Base-by-base conservation (phyloP, 495 filamentous ascomycete species). In the Xylaria castorea region DNA sequence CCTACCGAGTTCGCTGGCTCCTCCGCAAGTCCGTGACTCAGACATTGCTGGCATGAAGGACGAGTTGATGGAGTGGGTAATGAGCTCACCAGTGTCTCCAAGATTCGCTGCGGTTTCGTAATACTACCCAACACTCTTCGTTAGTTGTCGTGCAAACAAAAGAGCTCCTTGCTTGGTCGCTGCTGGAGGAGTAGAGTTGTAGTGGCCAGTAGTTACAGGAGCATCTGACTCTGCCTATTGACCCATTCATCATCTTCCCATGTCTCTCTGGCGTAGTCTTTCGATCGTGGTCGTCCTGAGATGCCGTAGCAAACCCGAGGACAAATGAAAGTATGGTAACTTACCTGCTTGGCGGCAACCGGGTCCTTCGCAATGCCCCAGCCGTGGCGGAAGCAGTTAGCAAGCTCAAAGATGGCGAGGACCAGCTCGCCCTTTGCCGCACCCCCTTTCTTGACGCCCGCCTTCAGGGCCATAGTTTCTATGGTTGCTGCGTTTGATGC, bases 51-150 rank as follows among this genome's bases (percentile, higher is more conserved):
- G 66, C 42, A 66, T 46, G 62, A 58, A 65, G 44, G 40, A 74
- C 42, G 50, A 57, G 68, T 75, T 70, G 66, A 72, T 53, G 44
- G 51, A 61, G 62, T 58, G 70, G 58, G 30, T 60, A 66, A 72
- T 44, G 71, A 71, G 77, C 83, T 69, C 81, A 89, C 87, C 87
- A 50, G 92, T 92, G 81, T 99, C 96, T 58, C 95, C 95, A 69
- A 99, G 82, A 74, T 98, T 98, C 51, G 96, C 96, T 30, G 96
- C 96, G 36, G 94, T 97, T 82, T 98, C 94, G 83, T 98, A 98
- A 81, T 98, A 98, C 85, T 96, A 89, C 80, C 89, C 73, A 71
- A 71, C 22, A 46, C 58, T 70, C 76, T 72, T 61, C 42, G 76
- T 73, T 73, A 76, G 77, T 76, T 57, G 71, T 66, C 68, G 73